Conservation (phyloP, 345 rosid genomes). For the Eucalyptus marginata region DNA sequence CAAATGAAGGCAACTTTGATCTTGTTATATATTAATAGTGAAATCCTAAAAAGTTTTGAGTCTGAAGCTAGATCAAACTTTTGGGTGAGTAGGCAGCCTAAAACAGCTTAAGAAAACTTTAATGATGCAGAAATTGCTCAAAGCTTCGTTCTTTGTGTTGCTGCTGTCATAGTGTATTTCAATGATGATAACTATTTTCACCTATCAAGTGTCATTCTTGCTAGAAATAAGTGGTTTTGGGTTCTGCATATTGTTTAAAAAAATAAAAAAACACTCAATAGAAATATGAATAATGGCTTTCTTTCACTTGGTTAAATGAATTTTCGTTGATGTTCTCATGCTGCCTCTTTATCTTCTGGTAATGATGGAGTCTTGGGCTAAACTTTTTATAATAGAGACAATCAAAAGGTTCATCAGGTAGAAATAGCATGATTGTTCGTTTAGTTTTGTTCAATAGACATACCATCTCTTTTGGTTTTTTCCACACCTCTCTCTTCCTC, state of each 20-base stretch:
- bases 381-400: not conserved
- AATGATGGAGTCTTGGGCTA: not conserved
- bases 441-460: not conserved
- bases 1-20: not conserved
- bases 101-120: not conserved
- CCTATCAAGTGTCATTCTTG: not conserved
- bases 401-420: not conserved
- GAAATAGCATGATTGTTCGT: not conserved
- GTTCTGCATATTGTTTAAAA: not conserved
- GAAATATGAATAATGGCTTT: not conserved
- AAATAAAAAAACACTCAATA: not conserved
- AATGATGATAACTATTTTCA: not conserved
- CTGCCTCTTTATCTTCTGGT: not conserved
- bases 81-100: not conserved
- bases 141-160: not conserved
- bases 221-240: not conserved
- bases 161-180: not conserved
- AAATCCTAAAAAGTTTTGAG: not conserved
- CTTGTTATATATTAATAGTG: not conserved
- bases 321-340: not conserved
- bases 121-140: not conserved
- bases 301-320: not conserved
- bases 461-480: not conserved
- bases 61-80: not conserved
- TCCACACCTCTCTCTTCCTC: not conserved